These are phyloP conservation scores for Kluyveromyces wickerhamii DNA, from an alignment of 805 yeast species.

Conservation along the genomic window DNA sequence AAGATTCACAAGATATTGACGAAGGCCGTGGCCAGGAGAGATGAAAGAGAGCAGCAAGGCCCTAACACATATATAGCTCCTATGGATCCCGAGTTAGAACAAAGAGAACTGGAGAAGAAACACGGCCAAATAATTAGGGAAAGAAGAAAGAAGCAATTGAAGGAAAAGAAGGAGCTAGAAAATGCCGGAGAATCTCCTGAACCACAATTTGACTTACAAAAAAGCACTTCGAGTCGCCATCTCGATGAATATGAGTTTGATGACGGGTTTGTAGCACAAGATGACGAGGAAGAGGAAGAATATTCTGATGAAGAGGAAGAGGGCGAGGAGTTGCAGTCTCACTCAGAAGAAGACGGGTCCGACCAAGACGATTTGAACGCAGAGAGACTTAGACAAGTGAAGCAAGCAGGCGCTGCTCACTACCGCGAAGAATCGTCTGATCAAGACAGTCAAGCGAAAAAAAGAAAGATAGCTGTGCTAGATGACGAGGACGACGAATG, in stretches of 20 bases:
- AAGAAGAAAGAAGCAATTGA: conserved; percentile 54
- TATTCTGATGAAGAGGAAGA: conserved; percentile 31
- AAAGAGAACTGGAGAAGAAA: conserved; percentile 57
- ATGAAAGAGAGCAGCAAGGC: conserved; percentile 28
- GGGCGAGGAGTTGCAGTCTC: conserved; percentile 31
- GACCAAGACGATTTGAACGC: conserved; percentile 48
- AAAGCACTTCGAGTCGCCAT: conserved; percentile 2
- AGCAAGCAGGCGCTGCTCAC: conserved; percentile 47
- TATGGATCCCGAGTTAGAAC: conserved; percentile 64
- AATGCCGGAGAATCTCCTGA: conserved; percentile 40
- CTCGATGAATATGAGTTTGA: conserved; percentile 6
- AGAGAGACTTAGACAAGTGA: conserved; percentile 47
- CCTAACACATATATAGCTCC: conserved; percentile 35
- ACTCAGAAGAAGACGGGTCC: conserved; percentile 29
- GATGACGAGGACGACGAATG: conserved; percentile 47
- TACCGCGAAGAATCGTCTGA: conserved; percentile 29
- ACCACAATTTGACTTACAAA: conserved; percentile 6
- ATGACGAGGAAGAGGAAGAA: conserved; percentile 5
- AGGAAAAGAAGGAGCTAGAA: conserved; percentile 48
- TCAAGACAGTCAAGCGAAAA: conserved; percentile 21
- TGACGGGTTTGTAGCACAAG: conserved; percentile 6
- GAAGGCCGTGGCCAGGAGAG: conserved; percentile 44
- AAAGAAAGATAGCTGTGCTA: conserved; percentile 35
- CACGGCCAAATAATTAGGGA: conserved; percentile 58
- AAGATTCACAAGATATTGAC: conserved; percentile 76